phyloP scores from a whole-genome alignment of 164 flowering plant genomes.

The Hamamelis virginiana region DNA sequence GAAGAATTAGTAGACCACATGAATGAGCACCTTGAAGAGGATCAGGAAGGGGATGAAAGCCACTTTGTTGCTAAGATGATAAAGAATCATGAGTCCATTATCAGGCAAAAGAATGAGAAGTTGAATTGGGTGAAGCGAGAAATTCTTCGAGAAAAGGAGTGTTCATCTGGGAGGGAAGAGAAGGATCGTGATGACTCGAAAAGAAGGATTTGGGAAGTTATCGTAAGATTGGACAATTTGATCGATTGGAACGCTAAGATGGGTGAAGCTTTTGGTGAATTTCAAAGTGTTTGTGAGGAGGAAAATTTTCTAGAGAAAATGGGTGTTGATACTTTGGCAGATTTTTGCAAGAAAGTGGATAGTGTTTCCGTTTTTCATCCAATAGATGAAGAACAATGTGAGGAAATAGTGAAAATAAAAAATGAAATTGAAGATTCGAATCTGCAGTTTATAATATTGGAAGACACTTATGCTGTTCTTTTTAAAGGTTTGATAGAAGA shows the following conservation, averaged over 20 bases:
- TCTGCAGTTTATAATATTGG: conserved; percentile 27
- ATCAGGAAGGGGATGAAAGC: conserved; percentile 21
- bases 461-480: conserved; percentile 30
- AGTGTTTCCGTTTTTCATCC: background rate
- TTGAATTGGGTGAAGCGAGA: conserved; percentile 34
- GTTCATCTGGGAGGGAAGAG: conserved; percentile 17
- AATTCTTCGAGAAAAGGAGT: conserved; percentile 24
- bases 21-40: conserved; percentile 16
- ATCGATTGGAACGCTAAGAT: conserved; percentile 25
- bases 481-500: conserved; percentile 27
- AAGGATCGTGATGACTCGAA: conserved; percentile 19
- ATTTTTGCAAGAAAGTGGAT: conserved; percentile 7
- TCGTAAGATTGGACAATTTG: conserved; percentile 37
- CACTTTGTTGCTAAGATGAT: conserved; percentile 48
- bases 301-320: background rate
- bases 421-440: conserved; percentile 38
- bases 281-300: background rate
- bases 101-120: conserved; percentile 46
- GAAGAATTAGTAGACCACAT: conserved; percentile 6
- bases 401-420: conserved; percentile 26
- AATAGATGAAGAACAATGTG: conserved; percentile 8
- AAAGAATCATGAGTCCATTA: conserved; percentile 54
- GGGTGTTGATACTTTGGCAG: conserved; percentile 11
- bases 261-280: conserved; percentile 7
- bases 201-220: conserved; percentile 34